Percentiles rank a stretch among this genome's conserved stretches.
phyloP scores from a whole-genome alignment of 2,329 filamentous ascomycete genomes.

The Pseudogymnoascus sp. region DNA sequence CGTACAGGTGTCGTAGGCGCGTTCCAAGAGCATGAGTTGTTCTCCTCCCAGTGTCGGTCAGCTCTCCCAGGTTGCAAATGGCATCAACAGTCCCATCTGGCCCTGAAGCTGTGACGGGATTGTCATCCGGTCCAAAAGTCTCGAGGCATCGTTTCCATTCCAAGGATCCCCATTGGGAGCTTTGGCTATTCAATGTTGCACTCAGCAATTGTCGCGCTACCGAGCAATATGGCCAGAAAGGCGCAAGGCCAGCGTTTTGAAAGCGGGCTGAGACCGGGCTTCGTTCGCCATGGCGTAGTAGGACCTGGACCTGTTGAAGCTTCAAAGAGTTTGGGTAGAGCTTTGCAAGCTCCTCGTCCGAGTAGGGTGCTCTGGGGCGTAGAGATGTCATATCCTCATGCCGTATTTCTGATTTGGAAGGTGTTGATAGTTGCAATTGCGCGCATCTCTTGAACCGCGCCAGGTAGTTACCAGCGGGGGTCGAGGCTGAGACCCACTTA shows the following conservation, averaged over 20 bases:
- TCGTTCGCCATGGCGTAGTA: constrained; percentile 71
- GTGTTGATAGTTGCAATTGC: background rate
- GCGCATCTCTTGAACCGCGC: background rate
- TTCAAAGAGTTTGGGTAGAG: constrained; percentile 76
- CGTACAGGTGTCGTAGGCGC: constrained; percentile 62
- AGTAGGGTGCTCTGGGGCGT: constrained; percentile 66
- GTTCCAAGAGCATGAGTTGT: constrained; percentile 62
- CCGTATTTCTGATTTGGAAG: background rate
- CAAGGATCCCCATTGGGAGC: constrained; percentile 27
- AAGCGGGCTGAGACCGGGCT: constrained; percentile 86
- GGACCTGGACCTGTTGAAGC: constrained; percentile 82
- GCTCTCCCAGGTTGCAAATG: constrained; percentile 70
- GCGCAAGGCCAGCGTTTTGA: constrained; percentile 59
- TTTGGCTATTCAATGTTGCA: constrained; percentile 45
- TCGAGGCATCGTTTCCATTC: constrained; percentile 70
- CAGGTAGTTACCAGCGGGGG: background rate
- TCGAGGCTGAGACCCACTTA: constrained; percentile 2
- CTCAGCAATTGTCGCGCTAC: constrained; percentile 63
- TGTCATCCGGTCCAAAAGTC: constrained; percentile 64
- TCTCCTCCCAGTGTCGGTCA: constrained; percentile 66
- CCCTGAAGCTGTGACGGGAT: constrained; percentile 61
- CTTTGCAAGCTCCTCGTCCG: constrained; percentile 64
- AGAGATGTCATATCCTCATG: constrained; percentile 66
- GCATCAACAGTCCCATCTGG: constrained; percentile 63
- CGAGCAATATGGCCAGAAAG: constrained; percentile 86